These are phyloP conservation scores for Fallopia convolvulus DNA, from an alignment of 148 eudicot species.

Conservation along the genomic window DNA sequence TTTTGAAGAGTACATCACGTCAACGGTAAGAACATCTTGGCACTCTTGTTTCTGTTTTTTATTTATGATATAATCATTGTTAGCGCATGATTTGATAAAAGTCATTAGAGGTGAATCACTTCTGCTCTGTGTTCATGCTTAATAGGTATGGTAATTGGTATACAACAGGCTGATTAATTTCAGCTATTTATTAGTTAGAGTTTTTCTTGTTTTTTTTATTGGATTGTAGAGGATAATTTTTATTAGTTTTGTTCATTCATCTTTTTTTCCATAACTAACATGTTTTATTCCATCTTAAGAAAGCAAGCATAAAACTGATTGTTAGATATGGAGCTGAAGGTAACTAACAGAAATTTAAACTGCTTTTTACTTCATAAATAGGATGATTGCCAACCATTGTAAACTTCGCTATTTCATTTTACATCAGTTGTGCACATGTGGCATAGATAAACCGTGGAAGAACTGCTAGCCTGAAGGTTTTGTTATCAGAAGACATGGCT, in stretches of 20 bases:
- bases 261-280: neutral
- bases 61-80: no score
- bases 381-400: neutral
- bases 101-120: no score
- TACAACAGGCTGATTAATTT: no score
- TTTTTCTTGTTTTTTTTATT: neutral
- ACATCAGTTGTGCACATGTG: neutral
- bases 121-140: no score
- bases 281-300: neutral
- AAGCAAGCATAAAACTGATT: neutral
- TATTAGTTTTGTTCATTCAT: no score
- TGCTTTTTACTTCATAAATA: neutral
- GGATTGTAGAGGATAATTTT: no score
- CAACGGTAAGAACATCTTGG: constrained; percentile 17
- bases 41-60: neutral
- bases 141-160: no score
- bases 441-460: neutral
- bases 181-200: no score
- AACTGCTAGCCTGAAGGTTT: neutral
- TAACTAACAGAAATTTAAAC: neutral
- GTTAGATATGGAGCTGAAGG: neutral
- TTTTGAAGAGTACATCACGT: constrained; percentile 19
- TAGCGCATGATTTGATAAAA: no score
- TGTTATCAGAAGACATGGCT: neutral
- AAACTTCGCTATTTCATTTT: no score